Evolutionary conservation across 495 filamentous ascomycete species (phyloP), one percentile per base, ranked within the genome.

Genomic region (Immersiella caudata): DNA sequence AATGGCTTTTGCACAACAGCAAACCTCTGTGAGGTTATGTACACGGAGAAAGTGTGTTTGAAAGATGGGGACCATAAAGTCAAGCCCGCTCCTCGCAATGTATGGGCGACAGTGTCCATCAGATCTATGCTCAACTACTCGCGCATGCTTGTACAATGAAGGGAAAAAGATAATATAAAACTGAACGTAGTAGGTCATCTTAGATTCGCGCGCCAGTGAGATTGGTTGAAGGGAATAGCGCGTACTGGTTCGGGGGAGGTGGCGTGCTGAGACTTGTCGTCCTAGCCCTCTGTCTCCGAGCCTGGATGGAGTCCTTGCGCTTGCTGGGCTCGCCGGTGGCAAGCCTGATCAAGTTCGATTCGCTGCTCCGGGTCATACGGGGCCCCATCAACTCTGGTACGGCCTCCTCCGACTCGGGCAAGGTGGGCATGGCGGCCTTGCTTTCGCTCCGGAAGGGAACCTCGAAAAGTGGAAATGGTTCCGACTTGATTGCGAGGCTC

Each of bases 171-270:
- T 4, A 4, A 4, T 33, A 33, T 33, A 33, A 33, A 4, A 3
- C 3, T 3, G 29, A 33, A 3, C 40, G n/a, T 59, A 4, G 6
- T n/a, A n/a, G n/a, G n/a, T n/a, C n/a, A n/a, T 46, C 22, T 65
- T 52, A 76, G 62, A 76, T 73, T n/a, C 69, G 71, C 27, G 70
- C 57, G 6, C 73, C 69, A 52, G 46, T 67, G 60, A 73, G 51
- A n/a, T 72, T 60, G 9, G 72, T 57, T 1, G 72, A 72, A 1
- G 78, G 78, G 35, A 80, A 80, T 21, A 80, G 67, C 14, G 73
- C 75, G 70, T 81, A 83, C 75, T 80, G 78, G 67, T 77, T 73
- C 62, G 78, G 75, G 52, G 79, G 75, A 58, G 72, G 75, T 56
- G 76, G 73, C 33, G 77, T 79, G 77, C 73, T 79, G 59, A 78